Evolutionary conservation across 371 early-diverging fungal genomes (phyloP).

Genomic region (Mortierella sp.): DNA sequence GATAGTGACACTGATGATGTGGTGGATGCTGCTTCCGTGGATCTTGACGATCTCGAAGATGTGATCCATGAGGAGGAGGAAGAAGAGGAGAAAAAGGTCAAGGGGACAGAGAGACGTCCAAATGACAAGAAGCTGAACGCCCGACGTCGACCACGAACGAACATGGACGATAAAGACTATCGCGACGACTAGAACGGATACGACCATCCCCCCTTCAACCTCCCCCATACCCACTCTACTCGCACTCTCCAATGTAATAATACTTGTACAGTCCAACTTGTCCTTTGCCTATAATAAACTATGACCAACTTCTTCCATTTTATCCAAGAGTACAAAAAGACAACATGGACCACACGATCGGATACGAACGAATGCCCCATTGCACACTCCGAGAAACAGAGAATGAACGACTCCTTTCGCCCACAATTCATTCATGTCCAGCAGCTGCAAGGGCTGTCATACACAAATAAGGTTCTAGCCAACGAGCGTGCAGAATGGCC

Average conservation of each 20-base stretch:
- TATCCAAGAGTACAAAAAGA: too few relatives aligned
- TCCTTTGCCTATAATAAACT: background rate
- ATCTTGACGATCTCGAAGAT: background rate
- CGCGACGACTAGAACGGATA: background rate
- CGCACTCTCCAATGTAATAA: background rate
- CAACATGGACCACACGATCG: too few relatives aligned
- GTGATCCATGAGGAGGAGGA: conserved; percentile 1
- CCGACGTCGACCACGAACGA: conserved; percentile 9
- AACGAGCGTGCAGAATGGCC: conserved; percentile 22
- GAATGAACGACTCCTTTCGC: background rate
- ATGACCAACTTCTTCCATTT: background rate
- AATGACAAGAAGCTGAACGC: conserved; percentile 9
- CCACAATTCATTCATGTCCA: too few relatives aligned
- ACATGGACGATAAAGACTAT: conserved; percentile 23
- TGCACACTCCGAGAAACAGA: too few relatives aligned
- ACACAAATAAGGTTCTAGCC: conserved; percentile 13
- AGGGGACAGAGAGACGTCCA: background rate
- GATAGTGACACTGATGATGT: conserved; percentile 26
- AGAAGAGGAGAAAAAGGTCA: conserved; percentile 7
- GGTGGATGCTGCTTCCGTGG: conserved; percentile 2
- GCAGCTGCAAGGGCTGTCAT: background rate
- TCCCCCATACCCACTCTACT: background rate
- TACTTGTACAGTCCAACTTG: background rate
- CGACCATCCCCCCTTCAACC: background rate
- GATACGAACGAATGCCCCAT: too few relatives aligned